These are phyloP conservation scores for Rhodotorula sp. DNA, from an alignment of 1,284 basidiomycete species.

Conservation along the genomic window DNA sequence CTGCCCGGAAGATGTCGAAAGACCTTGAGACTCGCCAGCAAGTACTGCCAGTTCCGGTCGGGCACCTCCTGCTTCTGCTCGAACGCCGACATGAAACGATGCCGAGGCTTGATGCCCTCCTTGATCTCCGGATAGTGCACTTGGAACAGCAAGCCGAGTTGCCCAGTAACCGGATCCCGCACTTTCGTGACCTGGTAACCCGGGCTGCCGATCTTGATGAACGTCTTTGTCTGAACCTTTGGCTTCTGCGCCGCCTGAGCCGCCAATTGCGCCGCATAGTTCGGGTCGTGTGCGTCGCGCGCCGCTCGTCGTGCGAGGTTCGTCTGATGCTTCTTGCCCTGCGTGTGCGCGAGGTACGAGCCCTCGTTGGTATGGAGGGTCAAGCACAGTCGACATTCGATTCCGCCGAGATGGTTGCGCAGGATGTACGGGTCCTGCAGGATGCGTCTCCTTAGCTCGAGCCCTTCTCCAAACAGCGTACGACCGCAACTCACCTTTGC, in stretches of 20 bases:
- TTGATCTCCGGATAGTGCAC: constrained; percentile 89
- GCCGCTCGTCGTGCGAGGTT: constrained; percentile 95
- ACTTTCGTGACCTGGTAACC: constrained; percentile 71
- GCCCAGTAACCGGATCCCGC: constrained; percentile 54
- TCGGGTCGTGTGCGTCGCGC: constrained; percentile 71
- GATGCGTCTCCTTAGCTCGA: background rate
- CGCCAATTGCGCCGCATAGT: constrained; percentile 65
- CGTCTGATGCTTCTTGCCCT: constrained; percentile 98
- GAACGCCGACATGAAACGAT: constrained; percentile 97
- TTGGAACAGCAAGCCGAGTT: constrained; percentile 88
- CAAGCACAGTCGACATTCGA: constrained; percentile 96
- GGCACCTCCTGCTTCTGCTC: constrained; percentile 95
- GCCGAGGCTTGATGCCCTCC: constrained; percentile 73
- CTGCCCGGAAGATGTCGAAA: background rate
- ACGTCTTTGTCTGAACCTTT: constrained; percentile 82
- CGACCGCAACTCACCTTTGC: constrained; percentile 64
- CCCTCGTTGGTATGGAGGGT: constrained; percentile 99
- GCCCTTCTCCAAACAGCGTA: background rate
- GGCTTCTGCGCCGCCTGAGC: constrained; percentile 61
- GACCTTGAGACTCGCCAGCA: constrained; percentile 67
- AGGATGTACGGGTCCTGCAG: constrained; percentile 94
- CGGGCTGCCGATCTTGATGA: constrained; percentile 94
- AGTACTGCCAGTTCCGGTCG: constrained; percentile 94
- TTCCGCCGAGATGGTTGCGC: constrained; percentile 91
- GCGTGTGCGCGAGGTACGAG: constrained; percentile 97